Conservation (phyloP, 2,329 filamentous ascomycete species). For the Colletotrichum sp. region DNA sequence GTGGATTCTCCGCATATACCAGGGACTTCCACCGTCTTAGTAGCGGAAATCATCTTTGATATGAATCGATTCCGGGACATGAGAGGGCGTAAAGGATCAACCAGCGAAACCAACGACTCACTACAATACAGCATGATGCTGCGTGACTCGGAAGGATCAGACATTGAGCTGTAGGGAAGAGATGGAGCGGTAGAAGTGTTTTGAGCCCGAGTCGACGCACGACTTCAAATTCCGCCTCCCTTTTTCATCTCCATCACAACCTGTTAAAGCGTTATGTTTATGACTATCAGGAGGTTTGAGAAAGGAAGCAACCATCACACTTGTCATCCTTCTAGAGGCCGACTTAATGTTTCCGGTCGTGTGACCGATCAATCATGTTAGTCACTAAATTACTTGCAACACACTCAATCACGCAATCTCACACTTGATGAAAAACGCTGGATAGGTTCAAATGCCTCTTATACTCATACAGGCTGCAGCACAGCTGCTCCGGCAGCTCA, state of each 20-base stretch:
- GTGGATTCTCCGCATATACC: neutral
- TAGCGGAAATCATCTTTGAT: neutral
- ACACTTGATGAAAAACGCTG: neutral
- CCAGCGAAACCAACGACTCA: neutral
- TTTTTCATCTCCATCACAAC: too few relatives aligned
- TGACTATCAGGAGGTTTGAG: too few relatives aligned
- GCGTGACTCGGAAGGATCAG: neutral
- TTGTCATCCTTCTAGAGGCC: too few relatives aligned
- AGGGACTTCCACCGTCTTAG: fast-evolving
- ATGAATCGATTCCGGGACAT: neutral
- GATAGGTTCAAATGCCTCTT: neutral
- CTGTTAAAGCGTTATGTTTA: too few relatives aligned
- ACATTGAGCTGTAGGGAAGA: neutral
- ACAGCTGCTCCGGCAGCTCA: constrained; percentile 19
- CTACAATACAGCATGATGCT: neutral
- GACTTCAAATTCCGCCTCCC: too few relatives aligned
- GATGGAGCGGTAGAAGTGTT: too few relatives aligned
- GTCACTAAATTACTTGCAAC: neutral
- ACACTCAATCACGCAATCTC: neutral
- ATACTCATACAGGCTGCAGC: neutral
- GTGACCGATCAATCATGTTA: too few relatives aligned
- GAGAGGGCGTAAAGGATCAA: neutral
- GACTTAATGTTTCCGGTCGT: too few relatives aligned
- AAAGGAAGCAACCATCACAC: too few relatives aligned
- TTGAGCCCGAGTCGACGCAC: too few relatives aligned